These are phyloP conservation scores for Aspergillus eucalypticola DNA, from an alignment of 2,329 filamentous ascomycete genomes.

Conservation along the genomic window DNA sequence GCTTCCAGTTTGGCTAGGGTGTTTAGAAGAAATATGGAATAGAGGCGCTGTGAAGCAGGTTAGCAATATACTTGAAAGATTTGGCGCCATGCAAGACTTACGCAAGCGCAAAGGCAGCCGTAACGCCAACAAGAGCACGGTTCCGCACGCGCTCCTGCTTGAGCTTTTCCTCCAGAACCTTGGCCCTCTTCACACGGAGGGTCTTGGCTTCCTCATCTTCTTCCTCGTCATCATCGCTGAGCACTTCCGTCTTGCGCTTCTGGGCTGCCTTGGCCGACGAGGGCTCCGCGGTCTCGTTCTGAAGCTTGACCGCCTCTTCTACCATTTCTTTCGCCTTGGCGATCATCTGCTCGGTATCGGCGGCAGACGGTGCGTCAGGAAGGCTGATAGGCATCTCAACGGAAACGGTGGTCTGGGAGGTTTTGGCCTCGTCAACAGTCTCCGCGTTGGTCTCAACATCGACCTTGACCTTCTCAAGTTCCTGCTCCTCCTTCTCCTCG, in stretches of 20 bases:
- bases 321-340: constrained; percentile 88
- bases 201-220: constrained; percentile 44
- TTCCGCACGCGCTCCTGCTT: constrained; percentile 84
- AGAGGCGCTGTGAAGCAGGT: constrained; percentile 39
- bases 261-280: constrained; percentile 44
- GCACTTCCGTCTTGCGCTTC: constrained; percentile 75
- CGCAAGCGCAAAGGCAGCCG: constrained; percentile 85
- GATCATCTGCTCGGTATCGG: constrained; percentile 81
- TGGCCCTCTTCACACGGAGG: constrained; percentile 71
- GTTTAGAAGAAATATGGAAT: constrained; percentile 51
- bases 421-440: constrained; percentile 59
- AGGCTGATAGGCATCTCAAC: constrained; percentile 71
- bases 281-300: constrained; percentile 37
- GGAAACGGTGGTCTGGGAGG: constrained; percentile 71
- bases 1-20: not conserved
- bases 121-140: constrained; percentile 81
- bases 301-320: constrained; percentile 61
- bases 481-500: constrained; percentile 28
- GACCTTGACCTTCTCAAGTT: constrained; percentile 61
- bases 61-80: constrained; percentile 25
- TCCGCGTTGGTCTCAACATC: constrained; percentile 67
- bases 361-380: constrained; percentile 69
- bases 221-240: constrained; percentile 54
- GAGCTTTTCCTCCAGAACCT: constrained; percentile 69
- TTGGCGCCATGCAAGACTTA: constrained; percentile 56